Conservation (phyloP, 2,329 filamentous ascomycete species). For the Esteya vermicola region DNA sequence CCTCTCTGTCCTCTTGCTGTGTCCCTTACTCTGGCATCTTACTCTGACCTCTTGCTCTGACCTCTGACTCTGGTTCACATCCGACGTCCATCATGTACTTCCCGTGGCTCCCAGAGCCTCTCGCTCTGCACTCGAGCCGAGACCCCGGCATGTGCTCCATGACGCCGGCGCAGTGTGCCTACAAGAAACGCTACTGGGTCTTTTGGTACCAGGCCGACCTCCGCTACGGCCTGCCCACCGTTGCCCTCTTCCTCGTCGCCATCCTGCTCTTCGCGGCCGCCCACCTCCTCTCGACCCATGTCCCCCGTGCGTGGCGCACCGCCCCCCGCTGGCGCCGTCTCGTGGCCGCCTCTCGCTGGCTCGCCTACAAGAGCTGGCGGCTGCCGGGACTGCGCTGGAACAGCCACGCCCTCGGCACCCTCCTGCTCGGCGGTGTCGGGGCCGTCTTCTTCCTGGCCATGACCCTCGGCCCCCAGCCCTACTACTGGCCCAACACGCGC, state of each 20-base stretch:
- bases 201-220: conserved; percentile 4
- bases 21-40: no score
- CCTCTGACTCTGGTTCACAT: no score
- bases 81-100: neutral
- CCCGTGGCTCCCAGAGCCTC: neutral
- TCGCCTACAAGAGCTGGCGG: neutral
- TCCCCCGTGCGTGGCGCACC: neutral
- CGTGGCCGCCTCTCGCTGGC: neutral
- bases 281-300: neutral
- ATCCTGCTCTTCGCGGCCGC: neutral
- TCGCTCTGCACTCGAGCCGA: conserved; percentile 21
- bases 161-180: conserved; percentile 29
- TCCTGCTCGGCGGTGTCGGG: neutral
- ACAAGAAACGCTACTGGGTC: conserved; percentile 27
- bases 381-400: no score
- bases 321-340: neutral
- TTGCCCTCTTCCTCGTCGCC: conserved; percentile 1
- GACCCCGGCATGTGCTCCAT: conserved; percentile 17
- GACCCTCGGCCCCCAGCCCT: conserved; percentile 32
- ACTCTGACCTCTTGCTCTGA: no score
- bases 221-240: neutral
- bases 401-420: neutral
- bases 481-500: conserved; percentile 37
- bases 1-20: no score
- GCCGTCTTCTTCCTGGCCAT: conserved; percentile 19